These are phyloP conservation scores for Cyberlindnera xishuangbannaensis DNA, from an alignment of 805 yeast species.

Conservation along the genomic window DNA sequence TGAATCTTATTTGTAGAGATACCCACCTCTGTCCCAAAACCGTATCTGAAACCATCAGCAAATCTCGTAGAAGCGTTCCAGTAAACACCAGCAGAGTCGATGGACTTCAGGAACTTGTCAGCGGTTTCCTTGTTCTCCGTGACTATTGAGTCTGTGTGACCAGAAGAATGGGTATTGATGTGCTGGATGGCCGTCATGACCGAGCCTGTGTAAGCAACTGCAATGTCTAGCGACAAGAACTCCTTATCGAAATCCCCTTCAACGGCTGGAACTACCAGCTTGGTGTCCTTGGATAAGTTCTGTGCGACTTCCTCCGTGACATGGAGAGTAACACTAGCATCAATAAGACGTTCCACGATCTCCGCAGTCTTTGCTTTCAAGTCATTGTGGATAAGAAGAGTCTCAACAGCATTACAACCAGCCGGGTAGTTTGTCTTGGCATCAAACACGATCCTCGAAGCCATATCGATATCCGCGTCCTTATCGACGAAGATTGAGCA, in stretches of 20 bases:
- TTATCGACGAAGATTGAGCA: slow-evolving; percentile 83
- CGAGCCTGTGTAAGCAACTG: slow-evolving; percentile 56
- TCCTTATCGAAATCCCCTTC: slow-evolving; percentile 77
- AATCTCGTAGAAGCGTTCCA: slow-evolving; percentile 97
- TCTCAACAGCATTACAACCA: slow-evolving; percentile 97
- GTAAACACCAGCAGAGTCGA: slow-evolving; percentile 94
- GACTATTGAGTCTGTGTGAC: slow-evolving; percentile 90
- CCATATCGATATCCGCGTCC: slow-evolving; percentile 72
- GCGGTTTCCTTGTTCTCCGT: slow-evolving; percentile 73
- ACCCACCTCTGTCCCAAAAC: slow-evolving; percentile 98
- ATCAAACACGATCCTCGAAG: slow-evolving; percentile 70
- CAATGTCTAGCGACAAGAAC: slow-evolving; percentile 76
- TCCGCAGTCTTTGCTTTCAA: slow-evolving; percentile 31
- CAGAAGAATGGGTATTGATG: slow-evolving; percentile 88
- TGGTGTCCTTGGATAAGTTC: slow-evolving; percentile 23
- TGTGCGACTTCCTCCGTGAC: slow-evolving; percentile 45
- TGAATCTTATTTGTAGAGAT: slow-evolving; percentile 95
- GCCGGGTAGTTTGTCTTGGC: slow-evolving; percentile 96
- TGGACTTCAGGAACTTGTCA: slow-evolving; percentile 69
- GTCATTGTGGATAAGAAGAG: slow-evolving; percentile 56
- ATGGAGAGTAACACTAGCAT: slow-evolving; percentile 70
- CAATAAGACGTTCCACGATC: slow-evolving; percentile 42
- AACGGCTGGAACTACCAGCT: slow-evolving; percentile 42
- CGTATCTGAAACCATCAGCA: slow-evolving; percentile 98
- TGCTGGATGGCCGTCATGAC: slow-evolving; percentile 75